A percentile compares a stretch with the other conserved stretches of the same genome.
These are phyloP conservation scores for Aspergillus campestris DNA, from an alignment of 495 filamentous ascomycete species.

Conservation along the genomic window DNA sequence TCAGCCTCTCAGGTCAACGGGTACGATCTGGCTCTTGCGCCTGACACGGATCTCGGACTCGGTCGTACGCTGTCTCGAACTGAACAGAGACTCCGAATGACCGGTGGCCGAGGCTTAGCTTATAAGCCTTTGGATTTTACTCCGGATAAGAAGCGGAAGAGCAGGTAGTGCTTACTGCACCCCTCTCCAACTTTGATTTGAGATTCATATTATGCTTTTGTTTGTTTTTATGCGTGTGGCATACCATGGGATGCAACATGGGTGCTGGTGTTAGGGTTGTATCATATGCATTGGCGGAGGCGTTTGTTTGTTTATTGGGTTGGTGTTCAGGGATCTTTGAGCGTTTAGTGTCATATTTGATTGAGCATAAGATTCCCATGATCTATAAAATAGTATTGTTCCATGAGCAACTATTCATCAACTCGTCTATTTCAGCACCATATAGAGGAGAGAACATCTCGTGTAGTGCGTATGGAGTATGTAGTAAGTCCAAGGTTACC, in stretches of 20 bases:
- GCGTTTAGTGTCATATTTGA: background rate
- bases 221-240: background rate
- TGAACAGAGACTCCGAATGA: constrained; percentile 31
- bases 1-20: constrained; percentile 17
- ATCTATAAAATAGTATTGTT: background rate
- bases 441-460: no score
- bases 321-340: background rate
- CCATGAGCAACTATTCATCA: background rate
- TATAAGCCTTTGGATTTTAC: constrained; percentile 33
- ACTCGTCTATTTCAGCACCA: background rate
- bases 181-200: background rate
- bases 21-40: constrained; percentile 33
- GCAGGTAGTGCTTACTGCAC: background rate
- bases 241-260: background rate
- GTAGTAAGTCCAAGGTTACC: no score
- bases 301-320: background rate
- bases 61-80: constrained; percentile 34
- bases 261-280: background rate
- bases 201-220: background rate
- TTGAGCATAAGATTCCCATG: no score
- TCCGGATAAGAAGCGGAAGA: constrained; percentile 14
- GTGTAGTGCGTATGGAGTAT: no score
- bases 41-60: constrained; percentile 27
- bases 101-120: constrained; percentile 34
- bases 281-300: constrained; percentile 7